These are phyloP conservation scores for Yamadazyma spencermartinsiae DNA, from an alignment of 1,139 yeast species.

Conservation along the genomic window DNA sequence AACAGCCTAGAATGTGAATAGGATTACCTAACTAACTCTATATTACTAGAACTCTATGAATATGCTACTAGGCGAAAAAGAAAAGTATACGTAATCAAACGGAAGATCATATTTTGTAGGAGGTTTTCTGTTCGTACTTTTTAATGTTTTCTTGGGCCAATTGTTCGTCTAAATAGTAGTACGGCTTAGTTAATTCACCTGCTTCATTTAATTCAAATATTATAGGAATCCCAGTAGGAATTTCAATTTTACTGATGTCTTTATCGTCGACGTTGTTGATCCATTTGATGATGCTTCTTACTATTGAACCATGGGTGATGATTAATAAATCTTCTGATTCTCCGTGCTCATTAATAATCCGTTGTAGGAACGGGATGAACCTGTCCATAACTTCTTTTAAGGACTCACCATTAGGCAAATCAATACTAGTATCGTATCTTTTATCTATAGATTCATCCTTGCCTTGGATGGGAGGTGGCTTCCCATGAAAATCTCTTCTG, in stretches of 20 bases:
- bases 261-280: conserved; percentile 57
- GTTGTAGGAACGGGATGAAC: conserved; percentile 53
- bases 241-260: conserved; percentile 65
- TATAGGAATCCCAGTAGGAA: conserved; percentile 78
- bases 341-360: conserved; percentile 37
- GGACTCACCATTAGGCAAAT: conserved; percentile 69
- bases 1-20: no score
- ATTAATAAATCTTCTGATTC: conserved; percentile 53
- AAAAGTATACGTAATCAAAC: no score
- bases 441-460: conserved; percentile 45
- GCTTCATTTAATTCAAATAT: conserved; percentile 53
- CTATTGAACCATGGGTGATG: conserved; percentile 78
- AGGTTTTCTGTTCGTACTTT: conserved; percentile 45
- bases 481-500: conserved; percentile 66
- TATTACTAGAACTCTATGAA: not conserved
- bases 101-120: conserved; percentile 4
- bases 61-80: no score
- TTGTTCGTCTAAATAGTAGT: conserved; percentile 69
- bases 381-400: conserved; percentile 64
- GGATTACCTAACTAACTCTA: no score
- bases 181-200: conserved; percentile 43
- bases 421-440: conserved; percentile 37
- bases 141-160: conserved; percentile 64
- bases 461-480: conserved; percentile 55
- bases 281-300: conserved; percentile 64